Evolutionary conservation across 768 basidiomycete genomes (phyloP).

Genomic region (Mycena metata): DNA sequence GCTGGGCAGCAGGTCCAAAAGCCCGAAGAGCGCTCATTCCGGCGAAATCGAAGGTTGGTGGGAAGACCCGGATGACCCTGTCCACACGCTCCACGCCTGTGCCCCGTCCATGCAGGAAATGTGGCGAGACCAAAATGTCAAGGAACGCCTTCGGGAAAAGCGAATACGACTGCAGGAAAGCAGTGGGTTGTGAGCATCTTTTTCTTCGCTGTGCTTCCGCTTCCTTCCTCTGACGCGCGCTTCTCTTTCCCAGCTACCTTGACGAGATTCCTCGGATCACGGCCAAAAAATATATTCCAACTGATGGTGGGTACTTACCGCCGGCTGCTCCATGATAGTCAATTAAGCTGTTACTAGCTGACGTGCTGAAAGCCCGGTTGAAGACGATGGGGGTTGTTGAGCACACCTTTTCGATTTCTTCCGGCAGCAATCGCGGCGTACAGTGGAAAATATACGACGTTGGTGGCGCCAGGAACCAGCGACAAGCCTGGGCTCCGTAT

Average conservation of each 20-base stretch:
- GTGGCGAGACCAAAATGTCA: constrained; percentile 82
- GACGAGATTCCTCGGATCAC: constrained; percentile 87
- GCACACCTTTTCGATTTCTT: constrained; percentile 78
- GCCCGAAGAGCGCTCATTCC: constrained; percentile 77
- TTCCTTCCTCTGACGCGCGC: constrained; percentile 31
- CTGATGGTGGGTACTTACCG: constrained; percentile 66
- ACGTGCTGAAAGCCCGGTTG: constrained; percentile 84
- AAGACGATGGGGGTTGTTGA: constrained; percentile 88
- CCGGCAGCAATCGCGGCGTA: constrained; percentile 67
- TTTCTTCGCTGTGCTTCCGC: constrained; percentile 30
- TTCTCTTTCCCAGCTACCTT: constrained; percentile 68
- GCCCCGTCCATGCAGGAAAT: constrained; percentile 77
- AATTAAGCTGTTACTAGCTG: constrained; percentile 57
- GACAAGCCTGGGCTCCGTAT: constrained; percentile 91
- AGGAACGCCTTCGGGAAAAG: constrained; percentile 72
- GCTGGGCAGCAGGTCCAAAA: constrained; percentile 68
- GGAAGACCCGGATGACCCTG: constrained; percentile 88
- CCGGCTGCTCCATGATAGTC: constrained; percentile 34
- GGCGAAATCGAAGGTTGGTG: constrained; percentile 86
- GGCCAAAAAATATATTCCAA: constrained; percentile 85
- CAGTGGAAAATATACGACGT: constrained; percentile 92
- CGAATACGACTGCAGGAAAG: constrained; percentile 82
- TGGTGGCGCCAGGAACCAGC: constrained; percentile 84
- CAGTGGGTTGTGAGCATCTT: constrained; percentile 80
- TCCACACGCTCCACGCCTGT: constrained; percentile 76